phyloP scores from a whole-genome alignment of 164 flowering plant species.

The Stephania japonica region DNA sequence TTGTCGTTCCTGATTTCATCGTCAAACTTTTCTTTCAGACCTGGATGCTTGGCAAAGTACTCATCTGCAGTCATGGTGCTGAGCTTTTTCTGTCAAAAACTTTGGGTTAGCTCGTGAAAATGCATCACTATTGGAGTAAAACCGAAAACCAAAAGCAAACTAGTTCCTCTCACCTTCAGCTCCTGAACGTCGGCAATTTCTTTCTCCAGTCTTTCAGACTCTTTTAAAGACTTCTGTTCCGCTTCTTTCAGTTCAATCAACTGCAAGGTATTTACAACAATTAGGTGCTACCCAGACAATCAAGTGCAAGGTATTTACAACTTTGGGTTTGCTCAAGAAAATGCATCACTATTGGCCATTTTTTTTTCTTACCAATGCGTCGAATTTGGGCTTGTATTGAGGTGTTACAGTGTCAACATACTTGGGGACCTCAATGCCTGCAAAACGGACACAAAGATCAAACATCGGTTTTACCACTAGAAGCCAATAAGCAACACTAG shows the following conservation, averaged over 20 bases:
- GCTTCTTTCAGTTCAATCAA: conserved; percentile 89
- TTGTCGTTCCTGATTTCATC: conserved; percentile 90
- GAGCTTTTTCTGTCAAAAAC: conserved; percentile 54
- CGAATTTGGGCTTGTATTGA: conserved; percentile 82
- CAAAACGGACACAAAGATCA: conserved; percentile 9
- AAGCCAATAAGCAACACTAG: not conserved
- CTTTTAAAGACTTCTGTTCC: conserved; percentile 70
- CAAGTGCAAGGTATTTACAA: not conserved
- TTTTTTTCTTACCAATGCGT: conserved; percentile 57
- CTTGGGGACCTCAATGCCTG: conserved; percentile 81
- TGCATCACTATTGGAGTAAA: not conserved
- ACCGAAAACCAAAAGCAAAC: not conserved
- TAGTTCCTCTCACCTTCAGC: conserved; percentile 53
- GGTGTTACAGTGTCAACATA: conserved; percentile 87
- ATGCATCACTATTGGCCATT: no score
- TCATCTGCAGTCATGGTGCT: conserved; percentile 95
- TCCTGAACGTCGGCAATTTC: conserved; percentile 85
- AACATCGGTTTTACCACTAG: not conserved
- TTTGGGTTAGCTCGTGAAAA: no score
- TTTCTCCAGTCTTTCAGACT: conserved; percentile 84
- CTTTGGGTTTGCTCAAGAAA: no score
- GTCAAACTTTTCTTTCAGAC: conserved; percentile 85
- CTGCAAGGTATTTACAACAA: conserved; percentile 28
- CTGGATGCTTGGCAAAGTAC: conserved; percentile 92
- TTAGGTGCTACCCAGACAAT: not conserved